These are phyloP conservation scores for Trichoderma citrinoviride DNA, from an alignment of 2,329 filamentous ascomycete genomes.

Conservation along the genomic window DNA sequence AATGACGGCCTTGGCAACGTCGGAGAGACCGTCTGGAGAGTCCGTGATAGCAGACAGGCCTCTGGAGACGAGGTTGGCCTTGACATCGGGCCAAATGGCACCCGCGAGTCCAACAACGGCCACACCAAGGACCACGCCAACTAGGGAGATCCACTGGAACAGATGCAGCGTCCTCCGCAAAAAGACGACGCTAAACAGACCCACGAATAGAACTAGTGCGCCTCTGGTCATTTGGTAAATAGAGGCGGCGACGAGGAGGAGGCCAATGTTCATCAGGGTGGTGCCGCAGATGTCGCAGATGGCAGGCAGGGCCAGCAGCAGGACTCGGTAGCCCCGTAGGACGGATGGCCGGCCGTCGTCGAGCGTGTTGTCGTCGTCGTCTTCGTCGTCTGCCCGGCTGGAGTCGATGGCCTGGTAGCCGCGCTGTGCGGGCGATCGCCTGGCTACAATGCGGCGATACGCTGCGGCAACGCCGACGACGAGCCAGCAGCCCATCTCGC, in stretches of 20 bases:
- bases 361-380: slow-evolving; percentile 26
- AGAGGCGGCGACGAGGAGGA: slow-evolving; percentile 89
- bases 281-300: slow-evolving; percentile 94
- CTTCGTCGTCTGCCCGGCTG: slow-evolving; percentile 35
- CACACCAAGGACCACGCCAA: slow-evolving; percentile 84
- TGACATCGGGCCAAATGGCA: slow-evolving; percentile 69
- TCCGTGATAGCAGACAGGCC: slow-evolving; percentile 38
- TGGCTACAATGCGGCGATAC: slow-evolving; percentile 56
- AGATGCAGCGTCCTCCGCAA: slow-evolving; percentile 72
- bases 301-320: slow-evolving; percentile 78
- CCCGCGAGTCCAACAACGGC: slow-evolving; percentile 87
- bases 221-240: slow-evolving; percentile 99
- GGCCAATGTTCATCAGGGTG: slow-evolving; percentile 93
- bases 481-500: slow-evolving; percentile 94
- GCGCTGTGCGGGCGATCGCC: slow-evolving; percentile 42
- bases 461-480: slow-evolving; percentile 71
- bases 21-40: slow-evolving; percentile 39
- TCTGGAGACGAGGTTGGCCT: slow-evolving; percentile 41
- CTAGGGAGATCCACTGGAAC: slow-evolving; percentile 91
- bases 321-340: slow-evolving; percentile 67
- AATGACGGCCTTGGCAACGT: slow-evolving; percentile 59
- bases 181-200: slow-evolving; percentile 91
- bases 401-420: slow-evolving; percentile 66
- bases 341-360: slow-evolving; percentile 47
- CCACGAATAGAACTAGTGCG: slow-evolving; percentile 91